These are phyloP conservation scores for Seiridium unicorne DNA, from an alignment of 2,329 filamentous ascomycete genomes.

Conservation along the genomic window DNA sequence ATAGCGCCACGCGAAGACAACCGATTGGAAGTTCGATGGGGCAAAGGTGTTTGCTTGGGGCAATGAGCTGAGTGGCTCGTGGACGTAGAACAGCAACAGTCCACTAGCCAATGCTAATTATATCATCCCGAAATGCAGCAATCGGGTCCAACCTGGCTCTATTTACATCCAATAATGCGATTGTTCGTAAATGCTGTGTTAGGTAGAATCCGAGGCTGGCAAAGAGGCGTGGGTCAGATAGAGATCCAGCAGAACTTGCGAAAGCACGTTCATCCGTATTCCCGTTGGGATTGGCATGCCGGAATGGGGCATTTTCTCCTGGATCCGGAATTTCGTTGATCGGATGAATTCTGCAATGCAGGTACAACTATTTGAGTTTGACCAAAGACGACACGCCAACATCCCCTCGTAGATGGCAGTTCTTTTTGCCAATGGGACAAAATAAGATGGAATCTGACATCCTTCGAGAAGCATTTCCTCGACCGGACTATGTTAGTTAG, in stretches of 20 bases:
- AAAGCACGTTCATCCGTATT: neutral
- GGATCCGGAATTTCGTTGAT: neutral
- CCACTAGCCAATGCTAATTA: neutral
- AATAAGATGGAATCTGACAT: too few species aligned
- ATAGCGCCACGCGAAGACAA: too few species aligned
- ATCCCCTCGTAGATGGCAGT: too few species aligned
- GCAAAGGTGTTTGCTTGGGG: too few species aligned
- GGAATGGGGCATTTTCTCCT: too few species aligned
- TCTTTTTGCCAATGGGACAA: too few species aligned
- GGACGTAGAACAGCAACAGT: too few species aligned
- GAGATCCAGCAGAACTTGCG: neutral
- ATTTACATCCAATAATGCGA: neutral
- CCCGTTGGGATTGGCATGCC: too few species aligned
- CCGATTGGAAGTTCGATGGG: too few species aligned
- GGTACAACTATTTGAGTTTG: neutral
- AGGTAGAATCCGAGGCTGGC: neutral
- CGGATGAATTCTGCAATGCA: neutral
- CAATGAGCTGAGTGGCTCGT: too few species aligned
- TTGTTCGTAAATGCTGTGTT: neutral
- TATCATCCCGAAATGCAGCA: neutral
- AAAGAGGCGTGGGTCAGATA: neutral
- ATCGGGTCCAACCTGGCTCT: neutral
- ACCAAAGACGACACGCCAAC: neutral
- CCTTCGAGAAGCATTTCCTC: too few species aligned
- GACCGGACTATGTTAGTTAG: too few species aligned